These are phyloP conservation scores for Populus simonii DNA, from an alignment of 345 rosid species.

Conservation along the genomic window DNA sequence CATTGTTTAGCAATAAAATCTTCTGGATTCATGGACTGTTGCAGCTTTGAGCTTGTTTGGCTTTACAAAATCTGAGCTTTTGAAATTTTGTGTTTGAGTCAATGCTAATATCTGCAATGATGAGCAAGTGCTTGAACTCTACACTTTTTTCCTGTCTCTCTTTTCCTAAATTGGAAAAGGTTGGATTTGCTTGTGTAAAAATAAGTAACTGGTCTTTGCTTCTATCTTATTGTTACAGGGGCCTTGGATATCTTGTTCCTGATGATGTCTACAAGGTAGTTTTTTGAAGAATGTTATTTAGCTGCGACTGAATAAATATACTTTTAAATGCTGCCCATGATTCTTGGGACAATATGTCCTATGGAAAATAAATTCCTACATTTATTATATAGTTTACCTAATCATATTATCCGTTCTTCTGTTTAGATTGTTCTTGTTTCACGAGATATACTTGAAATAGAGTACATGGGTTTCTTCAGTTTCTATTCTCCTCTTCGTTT, in stretches of 20 bases:
- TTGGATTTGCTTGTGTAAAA: not conserved
- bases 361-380: not conserved
- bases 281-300: not conserved
- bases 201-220: not conserved
- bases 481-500: not conserved
- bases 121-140: not conserved
- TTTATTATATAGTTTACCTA: not conserved
- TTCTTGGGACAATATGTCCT: not conserved
- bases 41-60: not conserved
- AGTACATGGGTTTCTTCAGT: not conserved
- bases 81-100: not conserved
- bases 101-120: not conserved
- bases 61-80: not conserved
- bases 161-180: not conserved
- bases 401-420: not conserved
- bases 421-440: not conserved
- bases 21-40: not conserved
- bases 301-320: slow-evolving; percentile 1
- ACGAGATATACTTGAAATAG: not conserved
- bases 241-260: slow-evolving; percentile 50
- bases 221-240: slow-evolving; percentile 36
- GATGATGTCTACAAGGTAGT: slow-evolving; percentile 58
- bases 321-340: not conserved
- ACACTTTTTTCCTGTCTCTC: not conserved
- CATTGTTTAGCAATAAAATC: not conserved